Conservation (phyloP, 768 basidiomycete species). For the Gymnopilus dilepis region DNA sequence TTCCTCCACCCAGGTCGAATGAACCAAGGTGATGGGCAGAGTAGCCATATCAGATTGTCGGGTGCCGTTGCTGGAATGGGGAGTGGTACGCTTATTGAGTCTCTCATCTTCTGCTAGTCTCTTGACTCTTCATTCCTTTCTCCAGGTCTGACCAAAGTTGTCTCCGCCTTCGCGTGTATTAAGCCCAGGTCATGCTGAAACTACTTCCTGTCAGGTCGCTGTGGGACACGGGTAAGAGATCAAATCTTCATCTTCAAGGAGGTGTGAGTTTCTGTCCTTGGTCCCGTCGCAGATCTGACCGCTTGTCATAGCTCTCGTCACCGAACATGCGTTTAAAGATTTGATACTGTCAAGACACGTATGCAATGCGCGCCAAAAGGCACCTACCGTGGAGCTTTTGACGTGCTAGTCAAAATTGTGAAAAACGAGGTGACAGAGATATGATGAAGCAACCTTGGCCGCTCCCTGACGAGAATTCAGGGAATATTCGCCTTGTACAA, state of each 20-base stretch:
- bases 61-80: constrained; percentile 65
- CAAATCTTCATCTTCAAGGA: constrained; percentile 9
- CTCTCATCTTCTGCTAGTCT: neutral
- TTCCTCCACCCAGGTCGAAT: constrained; percentile 27
- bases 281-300: neutral
- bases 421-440: constrained; percentile 58
- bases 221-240: constrained; percentile 68
- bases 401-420: constrained; percentile 61
- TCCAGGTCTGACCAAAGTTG: constrained; percentile 58
- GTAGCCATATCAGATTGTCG: constrained; percentile 51
- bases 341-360: constrained; percentile 77
- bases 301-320: neutral
- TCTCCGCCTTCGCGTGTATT: constrained; percentile 7
- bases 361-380: constrained; percentile 72
- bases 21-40: constrained; percentile 35
- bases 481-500: constrained; percentile 73
- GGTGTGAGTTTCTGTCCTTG: constrained; percentile 5
- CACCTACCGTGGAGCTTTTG: constrained; percentile 64
- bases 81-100: constrained; percentile 50
- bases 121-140: neutral
- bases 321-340: constrained; percentile 39
- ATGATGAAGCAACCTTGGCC: constrained; percentile 7
- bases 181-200: constrained; percentile 12
- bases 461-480: constrained; percentile 35
- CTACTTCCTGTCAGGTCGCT: constrained; percentile 50